Evolutionary conservation across 2,329 filamentous ascomycete species (phyloP).

Genomic region (Venturia aucupariae): DNA sequence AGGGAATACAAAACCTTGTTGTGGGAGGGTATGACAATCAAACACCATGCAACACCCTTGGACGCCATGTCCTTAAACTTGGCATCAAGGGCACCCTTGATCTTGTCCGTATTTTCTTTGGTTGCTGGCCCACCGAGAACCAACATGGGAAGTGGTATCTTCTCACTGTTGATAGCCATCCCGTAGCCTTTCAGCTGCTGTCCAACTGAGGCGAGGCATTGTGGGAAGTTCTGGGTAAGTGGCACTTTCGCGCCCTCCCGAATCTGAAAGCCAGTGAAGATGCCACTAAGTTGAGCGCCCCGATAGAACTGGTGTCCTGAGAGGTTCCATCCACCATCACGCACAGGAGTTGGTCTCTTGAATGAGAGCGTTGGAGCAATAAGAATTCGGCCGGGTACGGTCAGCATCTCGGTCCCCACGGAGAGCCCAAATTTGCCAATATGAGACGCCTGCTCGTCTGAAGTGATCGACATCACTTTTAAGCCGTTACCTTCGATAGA

Average conservation of each 20-base stretch:
- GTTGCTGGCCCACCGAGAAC: neutral
- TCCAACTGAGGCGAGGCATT: neutral
- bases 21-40: slow-evolving; percentile 50
- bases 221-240: neutral
- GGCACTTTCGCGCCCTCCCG: neutral
- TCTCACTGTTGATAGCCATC: neutral
- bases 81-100: neutral
- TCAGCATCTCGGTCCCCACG: slow-evolving; percentile 54
- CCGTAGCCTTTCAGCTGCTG: slow-evolving; percentile 7
- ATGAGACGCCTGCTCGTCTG: slow-evolving; percentile 25
- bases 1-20: slow-evolving; percentile 50
- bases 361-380: slow-evolving; percentile 54
- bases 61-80: neutral
- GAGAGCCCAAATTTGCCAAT: slow-evolving; percentile 51
- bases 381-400: slow-evolving; percentile 64
- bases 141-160: neutral
- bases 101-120: neutral
- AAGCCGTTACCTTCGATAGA: slow-evolving; percentile 54
- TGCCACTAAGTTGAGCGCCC: neutral
- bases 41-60: slow-evolving; percentile 38
- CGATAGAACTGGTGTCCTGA: slow-evolving; percentile 16
- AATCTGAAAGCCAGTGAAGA: slow-evolving; percentile 5
- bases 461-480: slow-evolving; percentile 48
- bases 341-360: slow-evolving; percentile 25
- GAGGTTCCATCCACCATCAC: slow-evolving; percentile 64